Evolutionary conservation across 768 basidiomycete genomes (phyloP).

Genomic region (Russula sp.): DNA sequence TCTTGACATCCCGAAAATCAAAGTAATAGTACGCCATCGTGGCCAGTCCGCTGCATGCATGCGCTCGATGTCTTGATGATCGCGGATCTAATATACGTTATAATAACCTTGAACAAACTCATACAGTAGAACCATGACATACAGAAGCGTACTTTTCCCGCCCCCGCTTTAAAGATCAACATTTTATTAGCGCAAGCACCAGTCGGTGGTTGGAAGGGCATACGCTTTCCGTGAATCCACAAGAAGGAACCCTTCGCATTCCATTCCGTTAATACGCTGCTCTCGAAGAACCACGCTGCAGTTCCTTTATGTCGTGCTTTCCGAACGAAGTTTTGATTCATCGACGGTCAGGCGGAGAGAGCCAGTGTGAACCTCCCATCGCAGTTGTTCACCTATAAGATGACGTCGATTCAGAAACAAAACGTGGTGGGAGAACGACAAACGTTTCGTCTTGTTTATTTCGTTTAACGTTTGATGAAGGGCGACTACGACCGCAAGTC

Average conservation of each 20-base stretch:
- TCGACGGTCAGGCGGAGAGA: background rate
- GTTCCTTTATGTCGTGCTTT: background rate
- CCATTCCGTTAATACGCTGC: background rate
- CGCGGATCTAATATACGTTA: background rate
- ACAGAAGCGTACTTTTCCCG: background rate
- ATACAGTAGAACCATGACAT: background rate
- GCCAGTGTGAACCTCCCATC: background rate
- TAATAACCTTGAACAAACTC: background rate
- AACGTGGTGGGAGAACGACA: background rate
- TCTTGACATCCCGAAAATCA: background rate
- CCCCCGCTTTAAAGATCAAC: background rate
- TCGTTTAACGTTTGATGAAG: background rate
- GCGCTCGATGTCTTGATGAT: background rate
- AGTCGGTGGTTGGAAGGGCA: rapidly evolving
- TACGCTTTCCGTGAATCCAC: background rate
- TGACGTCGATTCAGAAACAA: too few species aligned
- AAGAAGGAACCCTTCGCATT: background rate
- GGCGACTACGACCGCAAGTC: background rate
- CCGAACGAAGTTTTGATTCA: background rate
- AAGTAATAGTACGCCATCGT: background rate
- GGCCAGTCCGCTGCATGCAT: background rate
- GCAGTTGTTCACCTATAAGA: background rate
- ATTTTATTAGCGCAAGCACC: background rate
- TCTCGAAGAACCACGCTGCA: background rate
- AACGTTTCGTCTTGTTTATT: background rate